These are phyloP conservation scores for Colletotrichum spaethianum DNA, from an alignment of 2,329 filamentous ascomycete genomes.

Conservation along the genomic window DNA sequence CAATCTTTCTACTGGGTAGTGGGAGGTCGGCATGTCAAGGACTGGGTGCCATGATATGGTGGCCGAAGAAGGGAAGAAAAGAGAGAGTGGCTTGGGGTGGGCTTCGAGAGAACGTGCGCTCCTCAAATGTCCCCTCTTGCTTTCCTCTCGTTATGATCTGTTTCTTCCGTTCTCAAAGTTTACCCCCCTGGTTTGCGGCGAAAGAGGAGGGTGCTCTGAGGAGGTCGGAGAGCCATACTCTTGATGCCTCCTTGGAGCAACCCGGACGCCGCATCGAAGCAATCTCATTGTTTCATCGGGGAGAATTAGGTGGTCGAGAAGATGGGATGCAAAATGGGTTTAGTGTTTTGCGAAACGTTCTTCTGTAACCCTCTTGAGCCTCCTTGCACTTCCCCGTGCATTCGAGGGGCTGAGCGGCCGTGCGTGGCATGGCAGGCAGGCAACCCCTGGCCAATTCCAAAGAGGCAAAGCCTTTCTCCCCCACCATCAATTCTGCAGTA, in stretches of 20 bases:
- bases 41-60: constrained; percentile 2
- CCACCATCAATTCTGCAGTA: not conserved
- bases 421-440: constrained; percentile 24
- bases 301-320: constrained; percentile 9
- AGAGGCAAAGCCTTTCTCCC: not conserved
- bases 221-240: constrained; percentile 15
- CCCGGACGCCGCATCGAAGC: constrained; percentile 22
- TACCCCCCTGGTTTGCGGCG: constrained; percentile 3
- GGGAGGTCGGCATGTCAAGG: not conserved
- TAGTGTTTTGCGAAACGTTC: constrained; percentile 33
- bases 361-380: constrained; percentile 31
- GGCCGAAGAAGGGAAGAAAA: constrained; percentile 18
- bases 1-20: not conserved
- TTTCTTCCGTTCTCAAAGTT: constrained; percentile 5
- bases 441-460: not conserved
- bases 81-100: not conserved
- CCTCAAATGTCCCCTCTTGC: not conserved
- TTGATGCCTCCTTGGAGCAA: constrained; percentile 9
- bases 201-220: not conserved
- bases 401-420: constrained; percentile 16
- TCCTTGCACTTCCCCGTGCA: constrained; percentile 25
- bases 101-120: constrained; percentile 27
- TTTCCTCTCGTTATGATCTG: not conserved
- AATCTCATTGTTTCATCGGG: constrained; percentile 29
- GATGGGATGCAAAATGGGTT: constrained; percentile 33